These are phyloP conservation scores for Penicillium hesseltinei DNA, from an alignment of 2,329 filamentous ascomycete genomes.

Conservation along the genomic window DNA sequence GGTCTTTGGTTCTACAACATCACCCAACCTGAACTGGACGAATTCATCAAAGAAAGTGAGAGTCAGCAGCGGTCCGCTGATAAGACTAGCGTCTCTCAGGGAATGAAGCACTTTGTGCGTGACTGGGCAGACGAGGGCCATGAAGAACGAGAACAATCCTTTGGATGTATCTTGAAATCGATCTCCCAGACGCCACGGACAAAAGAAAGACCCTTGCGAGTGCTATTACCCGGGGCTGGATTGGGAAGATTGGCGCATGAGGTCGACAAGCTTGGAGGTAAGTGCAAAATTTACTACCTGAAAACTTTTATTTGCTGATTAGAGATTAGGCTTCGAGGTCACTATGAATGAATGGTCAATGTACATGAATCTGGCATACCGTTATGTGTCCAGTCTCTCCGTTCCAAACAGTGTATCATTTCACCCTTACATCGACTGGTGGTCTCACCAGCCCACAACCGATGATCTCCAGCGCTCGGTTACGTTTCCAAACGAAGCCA, in stretches of 20 bases:
- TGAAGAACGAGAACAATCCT: slow-evolving; percentile 46
- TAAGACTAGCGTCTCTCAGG: slow-evolving; percentile 51
- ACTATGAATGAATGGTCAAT: slow-evolving; percentile 59
- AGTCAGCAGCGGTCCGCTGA: slow-evolving; percentile 43
- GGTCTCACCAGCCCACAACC: slow-evolving; percentile 55
- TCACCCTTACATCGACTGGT: slow-evolving; percentile 56
- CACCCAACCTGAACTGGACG: slow-evolving; percentile 45
- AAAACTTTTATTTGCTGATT: background rate
- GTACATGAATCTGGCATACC: slow-evolving; percentile 57
- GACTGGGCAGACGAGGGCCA: slow-evolving; percentile 55
- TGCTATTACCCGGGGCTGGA: slow-evolving; percentile 55
- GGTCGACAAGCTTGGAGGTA: slow-evolving; percentile 45
- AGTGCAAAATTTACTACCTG: background rate
- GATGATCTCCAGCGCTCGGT: slow-evolving; percentile 49
- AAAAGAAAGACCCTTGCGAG: slow-evolving; percentile 29
- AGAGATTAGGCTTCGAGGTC: slow-evolving; percentile 48
- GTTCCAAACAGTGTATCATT: slow-evolving; percentile 26
- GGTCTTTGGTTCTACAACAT: slow-evolving; percentile 52
- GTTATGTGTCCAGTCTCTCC: slow-evolving; percentile 45
- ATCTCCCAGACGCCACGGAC: slow-evolving; percentile 17
- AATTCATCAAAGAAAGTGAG: slow-evolving; percentile 41
- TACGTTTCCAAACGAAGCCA: slow-evolving; percentile 45
- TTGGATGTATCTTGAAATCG: slow-evolving; percentile 34
- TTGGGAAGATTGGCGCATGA: slow-evolving; percentile 55
- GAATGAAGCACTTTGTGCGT: slow-evolving; percentile 57